Conservation (phyloP, 2,329 filamentous ascomycete species). For the Penicillium sp. region DNA sequence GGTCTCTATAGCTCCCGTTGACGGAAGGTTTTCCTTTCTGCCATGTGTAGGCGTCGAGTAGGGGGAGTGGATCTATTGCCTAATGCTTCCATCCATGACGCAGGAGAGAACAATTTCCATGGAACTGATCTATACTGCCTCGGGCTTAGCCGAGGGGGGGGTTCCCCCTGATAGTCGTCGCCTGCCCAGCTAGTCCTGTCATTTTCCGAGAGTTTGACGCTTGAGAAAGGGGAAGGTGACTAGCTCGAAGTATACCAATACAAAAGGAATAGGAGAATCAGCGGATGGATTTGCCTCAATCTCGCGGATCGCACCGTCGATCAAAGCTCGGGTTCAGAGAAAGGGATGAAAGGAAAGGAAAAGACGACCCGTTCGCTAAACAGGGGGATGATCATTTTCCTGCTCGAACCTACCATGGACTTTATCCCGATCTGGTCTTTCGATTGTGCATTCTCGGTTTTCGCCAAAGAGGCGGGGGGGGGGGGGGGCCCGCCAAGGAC, state of each 20-base stretch:
- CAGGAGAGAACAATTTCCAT: conserved; percentile 9
- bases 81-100: conserved; percentile 14
- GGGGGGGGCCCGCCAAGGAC: too few species aligned
- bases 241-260: conserved; percentile 13
- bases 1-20: too few species aligned
- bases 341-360: conserved; percentile 2
- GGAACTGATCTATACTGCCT: conserved; percentile 13
- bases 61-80: conserved; percentile 7
- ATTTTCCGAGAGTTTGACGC: conserved; percentile 22
- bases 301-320: too few species aligned
- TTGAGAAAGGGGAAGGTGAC: conserved; percentile 9
- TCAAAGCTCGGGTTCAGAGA: too few species aligned
- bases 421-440: too few species aligned
- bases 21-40: too few species aligned
- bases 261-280: conserved; percentile 1
- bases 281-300: too few species aligned
- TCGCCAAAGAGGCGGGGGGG: too few species aligned
- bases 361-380: too few species aligned
- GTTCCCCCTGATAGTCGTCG: conserved; percentile 5
- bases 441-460: too few species aligned
- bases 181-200: conserved; percentile 17
- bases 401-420: too few species aligned
- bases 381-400: too few species aligned
- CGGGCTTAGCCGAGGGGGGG: conserved; percentile 11
- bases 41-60: conserved; percentile 6